Percentiles rank a stretch among this genome's conserved stretches.
phyloP scores from a whole-genome alignment of 225 moss, liverwort and hornwort genomes.

The Antitrichia curtipendula region DNA sequence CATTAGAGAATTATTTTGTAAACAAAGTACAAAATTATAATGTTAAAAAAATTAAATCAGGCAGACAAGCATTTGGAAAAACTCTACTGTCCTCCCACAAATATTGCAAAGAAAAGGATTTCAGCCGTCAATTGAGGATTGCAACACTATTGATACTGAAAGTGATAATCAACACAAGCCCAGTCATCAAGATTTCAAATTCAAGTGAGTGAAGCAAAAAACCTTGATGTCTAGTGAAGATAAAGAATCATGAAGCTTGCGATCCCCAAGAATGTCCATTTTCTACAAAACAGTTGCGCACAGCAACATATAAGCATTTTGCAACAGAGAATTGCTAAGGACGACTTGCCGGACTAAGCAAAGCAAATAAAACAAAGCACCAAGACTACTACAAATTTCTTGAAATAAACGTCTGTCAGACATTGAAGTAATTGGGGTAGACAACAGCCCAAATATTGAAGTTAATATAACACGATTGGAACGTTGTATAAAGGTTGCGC shows the following conservation, averaged over 20 bases:
- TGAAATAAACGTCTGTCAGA: not conserved
- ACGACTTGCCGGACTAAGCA: not conserved
- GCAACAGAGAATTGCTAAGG: not conserved
- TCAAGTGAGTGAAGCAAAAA: not conserved
- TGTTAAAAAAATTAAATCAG: not conserved
- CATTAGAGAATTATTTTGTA: not conserved
- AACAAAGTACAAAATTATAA: not conserved
- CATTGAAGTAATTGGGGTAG: not conserved
- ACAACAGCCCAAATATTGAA: not conserved
- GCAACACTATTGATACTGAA: not conserved
- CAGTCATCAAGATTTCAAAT: not conserved
- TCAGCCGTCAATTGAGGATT: not conserved
- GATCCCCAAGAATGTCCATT: constrained; percentile 68
- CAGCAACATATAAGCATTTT: not conserved
- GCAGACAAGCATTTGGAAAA: not conserved
- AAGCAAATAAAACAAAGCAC: not conserved
- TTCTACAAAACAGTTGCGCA: constrained; percentile 22
- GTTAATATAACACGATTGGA: not conserved
- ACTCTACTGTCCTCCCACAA: not conserved
- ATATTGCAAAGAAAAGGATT: not conserved
- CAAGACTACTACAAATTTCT: not conserved
- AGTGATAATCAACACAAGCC: not conserved
- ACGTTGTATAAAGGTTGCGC: not conserved
- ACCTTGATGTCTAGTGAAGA: constrained; percentile 79
- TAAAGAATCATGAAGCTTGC: constrained; percentile 58